These are phyloP conservation scores for Diplodia scrobiculata DNA, from an alignment of 2,329 filamentous ascomycete genomes.

Conservation along the genomic window DNA sequence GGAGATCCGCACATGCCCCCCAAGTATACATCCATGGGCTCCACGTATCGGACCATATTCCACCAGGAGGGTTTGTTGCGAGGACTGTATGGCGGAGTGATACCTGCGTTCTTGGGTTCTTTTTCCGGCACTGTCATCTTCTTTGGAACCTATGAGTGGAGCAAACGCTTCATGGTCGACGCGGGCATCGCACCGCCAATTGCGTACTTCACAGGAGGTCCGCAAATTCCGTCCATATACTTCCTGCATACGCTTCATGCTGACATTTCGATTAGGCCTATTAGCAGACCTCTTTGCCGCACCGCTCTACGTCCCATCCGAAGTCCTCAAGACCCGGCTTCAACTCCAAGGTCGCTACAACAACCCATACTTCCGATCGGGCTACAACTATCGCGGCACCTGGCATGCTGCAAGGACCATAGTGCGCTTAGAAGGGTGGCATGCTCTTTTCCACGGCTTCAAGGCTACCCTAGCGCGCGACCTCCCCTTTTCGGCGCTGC, in stretches of 20 bases:
- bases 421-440: constrained; percentile 74
- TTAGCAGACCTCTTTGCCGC: constrained; percentile 90
- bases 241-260: background rate
- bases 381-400: constrained; percentile 92
- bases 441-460: constrained; percentile 93
- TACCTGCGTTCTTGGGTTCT: constrained; percentile 85
- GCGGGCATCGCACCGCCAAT: constrained; percentile 77
- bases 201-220: constrained; percentile 83
- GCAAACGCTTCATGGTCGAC: constrained; percentile 87
- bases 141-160: constrained; percentile 95
- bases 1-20: constrained; percentile 91
- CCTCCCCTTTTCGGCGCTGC: constrained; percentile 90
- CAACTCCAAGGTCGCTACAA: constrained; percentile 94
- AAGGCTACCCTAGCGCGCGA: constrained; percentile 94
- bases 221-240: constrained; percentile 31
- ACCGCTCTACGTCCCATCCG: constrained; percentile 91
- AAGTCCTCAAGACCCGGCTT: constrained; percentile 94
- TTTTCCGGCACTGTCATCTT: constrained; percentile 94
- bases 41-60: constrained; percentile 89
- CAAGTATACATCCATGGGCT: constrained; percentile 86
- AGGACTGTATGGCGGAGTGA: constrained; percentile 90
- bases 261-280: constrained; percentile 63
- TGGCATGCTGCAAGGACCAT: constrained; percentile 85
- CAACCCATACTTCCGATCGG: constrained; percentile 89
- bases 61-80: constrained; percentile 84